Evolutionary conservation across 208 protist species (phyloP), one percentile per base, ranked within the genome.

Genomic region (Crithidia brevicula): DNA sequence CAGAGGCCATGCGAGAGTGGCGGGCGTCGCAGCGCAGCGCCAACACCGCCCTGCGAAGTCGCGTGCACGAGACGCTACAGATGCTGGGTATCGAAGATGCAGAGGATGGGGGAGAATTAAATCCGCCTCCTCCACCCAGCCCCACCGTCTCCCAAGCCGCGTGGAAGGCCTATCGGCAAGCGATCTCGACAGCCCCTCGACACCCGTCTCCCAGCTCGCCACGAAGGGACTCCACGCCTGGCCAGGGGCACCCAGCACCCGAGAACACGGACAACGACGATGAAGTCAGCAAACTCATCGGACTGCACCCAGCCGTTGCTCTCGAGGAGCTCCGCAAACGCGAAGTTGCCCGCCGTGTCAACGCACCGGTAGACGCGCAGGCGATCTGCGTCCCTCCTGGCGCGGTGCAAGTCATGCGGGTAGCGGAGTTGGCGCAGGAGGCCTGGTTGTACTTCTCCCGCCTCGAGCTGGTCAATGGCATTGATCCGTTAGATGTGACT

Each of bases 301-400:
- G 23, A 4, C 57, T 64, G 27, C 76, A 81, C 57, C 72, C 72
- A 23, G 67, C 74, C 1, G 20, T 85, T 5, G 75, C 63, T 13
- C 58, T 88, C 54, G 77, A 85, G 43, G 36, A 76, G 47, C 63
- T 85, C 36, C 60, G 77, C 2, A 38, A 47, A 3, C 38, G 56
- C 9, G 61, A 75, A 13, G 31, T 15, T 20, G 23, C 20, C 4
- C 62, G 51, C 18, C 49, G 59, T 23, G 59, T 36, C 4, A 38
- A 23, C 9, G 16, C 30, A 7, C 1, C 23, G 15, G 40, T 46
- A 18, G 51, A 38, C 7, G 18, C 43, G 31, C 58, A 49, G n/a
- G 11, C 54, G 5, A 27, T 42, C 8, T 45, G 38, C 18, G 30
- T 31, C 3, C 30, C 38, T 10, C 40, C 60, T 18, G 67, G 40